These are phyloP conservation scores for Closterium sp. DNA, from an alignment of 139 green algal genomes.

Conservation along the genomic window DNA sequence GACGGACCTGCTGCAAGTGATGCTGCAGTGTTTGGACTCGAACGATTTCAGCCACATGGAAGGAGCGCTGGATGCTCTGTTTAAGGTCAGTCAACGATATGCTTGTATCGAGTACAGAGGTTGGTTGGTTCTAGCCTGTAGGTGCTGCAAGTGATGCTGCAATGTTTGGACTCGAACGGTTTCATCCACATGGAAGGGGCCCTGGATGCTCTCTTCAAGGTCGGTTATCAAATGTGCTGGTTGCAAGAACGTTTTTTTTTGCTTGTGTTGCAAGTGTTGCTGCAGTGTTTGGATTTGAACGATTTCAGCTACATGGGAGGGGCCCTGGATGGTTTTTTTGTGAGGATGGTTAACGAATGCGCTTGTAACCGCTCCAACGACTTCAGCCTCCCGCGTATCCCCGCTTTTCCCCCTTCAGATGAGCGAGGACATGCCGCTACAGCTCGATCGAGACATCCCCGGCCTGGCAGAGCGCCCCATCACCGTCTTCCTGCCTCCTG, in stretches of 20 bases:
- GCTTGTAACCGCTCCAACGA: too few species aligned
- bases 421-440: slow-evolving; percentile 62
- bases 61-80: slow-evolving; percentile 82
- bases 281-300: slow-evolving; percentile 54
- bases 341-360: not conserved
- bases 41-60: slow-evolving; percentile 66
- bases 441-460: slow-evolving; percentile 67
- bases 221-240: slow-evolving; percentile 12
- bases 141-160: too few species aligned
- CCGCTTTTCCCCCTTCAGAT: slow-evolving; percentile 10
- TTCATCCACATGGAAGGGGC: slow-evolving; percentile 72
- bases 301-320: slow-evolving; percentile 72
- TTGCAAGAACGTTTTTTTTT: too few species aligned
- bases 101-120: too few species aligned
- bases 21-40: slow-evolving; percentile 62
- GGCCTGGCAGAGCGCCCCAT: slow-evolving; percentile 15
- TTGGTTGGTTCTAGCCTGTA: too few species aligned
- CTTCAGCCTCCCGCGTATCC: too few species aligned
- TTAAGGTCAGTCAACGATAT: slow-evolving; percentile 65
- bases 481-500: slow-evolving; percentile 34
- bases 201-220: slow-evolving; percentile 86
- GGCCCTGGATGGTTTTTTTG: slow-evolving; percentile 80
- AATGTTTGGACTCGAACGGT: slow-evolving; percentile 23
- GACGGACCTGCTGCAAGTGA: slow-evolving; percentile 46
- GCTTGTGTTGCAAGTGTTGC: slow-evolving; percentile 65